These are phyloP conservation scores for Dianthus caryophyllus DNA, from an alignment of 148 eudicot species.

Conservation along the genomic window DNA sequence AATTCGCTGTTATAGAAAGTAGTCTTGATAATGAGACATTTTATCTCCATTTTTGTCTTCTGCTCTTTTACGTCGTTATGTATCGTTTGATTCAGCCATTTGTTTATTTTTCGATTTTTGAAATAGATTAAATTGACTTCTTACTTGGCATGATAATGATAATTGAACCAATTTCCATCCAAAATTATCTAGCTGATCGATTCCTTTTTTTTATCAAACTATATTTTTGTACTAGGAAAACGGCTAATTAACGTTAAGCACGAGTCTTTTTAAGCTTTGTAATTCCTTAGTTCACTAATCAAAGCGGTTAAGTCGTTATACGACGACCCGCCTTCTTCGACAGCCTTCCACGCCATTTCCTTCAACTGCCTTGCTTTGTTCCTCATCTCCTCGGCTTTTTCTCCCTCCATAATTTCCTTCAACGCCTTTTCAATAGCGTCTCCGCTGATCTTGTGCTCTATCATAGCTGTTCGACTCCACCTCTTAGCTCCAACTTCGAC, in stretches of 20 bases:
- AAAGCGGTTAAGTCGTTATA: slow-evolving; percentile 2
- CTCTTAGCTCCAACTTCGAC: slow-evolving; percentile 32
- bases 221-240: too few relatives aligned
- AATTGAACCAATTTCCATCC: too few relatives aligned
- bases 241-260: too few relatives aligned
- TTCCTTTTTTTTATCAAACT: too few relatives aligned
- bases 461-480: not conserved
- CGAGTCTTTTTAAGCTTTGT: not conserved
- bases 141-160: not conserved
- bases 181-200: too few relatives aligned
- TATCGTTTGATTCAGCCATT: too few relatives aligned
- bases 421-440: slow-evolving; percentile 26
- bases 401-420: slow-evolving; percentile 35
- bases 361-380: slow-evolving; percentile 21
- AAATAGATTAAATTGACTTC: too few relatives aligned
- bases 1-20: not conserved
- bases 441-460: not conserved
- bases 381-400: slow-evolving; percentile 29
- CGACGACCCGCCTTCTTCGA: slow-evolving; percentile 21
- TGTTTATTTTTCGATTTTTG: too few relatives aligned
- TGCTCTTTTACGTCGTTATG: not conserved
- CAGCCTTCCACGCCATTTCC: slow-evolving; percentile 33
- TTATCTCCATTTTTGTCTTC: not conserved
- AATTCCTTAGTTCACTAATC: slow-evolving; percentile 5
- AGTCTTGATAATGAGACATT: not conserved